phyloP scores from a whole-genome alignment of 441 rosid species.

The Theobroma grandiflorum region DNA sequence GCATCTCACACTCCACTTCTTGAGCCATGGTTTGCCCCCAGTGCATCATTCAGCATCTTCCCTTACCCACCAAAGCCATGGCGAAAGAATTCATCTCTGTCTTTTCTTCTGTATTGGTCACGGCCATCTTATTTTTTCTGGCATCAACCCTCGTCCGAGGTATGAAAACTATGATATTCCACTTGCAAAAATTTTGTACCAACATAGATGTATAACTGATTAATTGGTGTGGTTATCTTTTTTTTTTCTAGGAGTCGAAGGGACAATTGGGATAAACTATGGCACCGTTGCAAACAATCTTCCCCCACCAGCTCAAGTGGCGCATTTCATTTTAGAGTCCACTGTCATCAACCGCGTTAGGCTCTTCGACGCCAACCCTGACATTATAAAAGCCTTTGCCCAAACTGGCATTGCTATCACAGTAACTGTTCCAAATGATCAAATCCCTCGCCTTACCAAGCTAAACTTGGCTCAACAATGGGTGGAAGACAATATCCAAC shows the following conservation, averaged over 20 bases:
- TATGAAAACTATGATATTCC: conserved; percentile 18
- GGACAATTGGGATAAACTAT: conserved; percentile 71
- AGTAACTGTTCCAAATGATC: conserved; percentile 70
- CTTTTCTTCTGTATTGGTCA: conserved; percentile 19
- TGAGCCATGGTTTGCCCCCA: conserved; percentile 26
- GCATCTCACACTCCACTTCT: conserved; percentile 49
- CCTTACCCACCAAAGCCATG: conserved; percentile 23
- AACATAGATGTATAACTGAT: neutral
- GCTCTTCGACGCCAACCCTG: conserved; percentile 67
- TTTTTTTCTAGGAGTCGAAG: conserved; percentile 44
- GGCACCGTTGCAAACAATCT: conserved; percentile 79
- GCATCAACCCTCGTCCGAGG: conserved; percentile 35
- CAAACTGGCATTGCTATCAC: conserved; percentile 65
- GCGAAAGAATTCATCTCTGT: conserved; percentile 26
- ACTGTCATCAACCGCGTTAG: conserved; percentile 71
- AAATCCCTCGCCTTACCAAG: conserved; percentile 67
- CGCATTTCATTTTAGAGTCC: conserved; percentile 64
- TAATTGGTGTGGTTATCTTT: neutral
- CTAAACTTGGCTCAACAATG: conserved; percentile 64
- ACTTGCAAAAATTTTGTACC: neutral
- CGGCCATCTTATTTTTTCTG: conserved; percentile 21
- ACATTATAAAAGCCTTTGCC: conserved; percentile 67
- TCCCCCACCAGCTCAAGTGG: conserved; percentile 75
- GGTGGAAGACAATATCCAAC: conserved; percentile 58
- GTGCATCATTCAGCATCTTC: conserved; percentile 24